These are phyloP conservation scores for Scheffersomyces coipomensis DNA, from an alignment of 805 yeast genomes.

Conservation along the genomic window DNA sequence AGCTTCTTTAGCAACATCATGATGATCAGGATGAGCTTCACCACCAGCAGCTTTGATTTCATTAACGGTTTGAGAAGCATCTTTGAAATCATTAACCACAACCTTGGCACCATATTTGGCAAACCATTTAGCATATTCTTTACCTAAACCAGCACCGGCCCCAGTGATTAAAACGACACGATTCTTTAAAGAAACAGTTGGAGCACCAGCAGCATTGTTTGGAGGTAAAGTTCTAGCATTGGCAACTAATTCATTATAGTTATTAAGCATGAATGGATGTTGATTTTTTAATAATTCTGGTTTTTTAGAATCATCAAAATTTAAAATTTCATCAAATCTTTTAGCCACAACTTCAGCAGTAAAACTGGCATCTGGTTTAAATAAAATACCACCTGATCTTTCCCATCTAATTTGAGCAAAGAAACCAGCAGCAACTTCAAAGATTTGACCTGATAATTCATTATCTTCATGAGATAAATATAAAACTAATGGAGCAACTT, in stretches of 20 bases:
- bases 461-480: slow-evolving; percentile 67
- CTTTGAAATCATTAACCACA: slow-evolving; percentile 85
- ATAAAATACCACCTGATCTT: slow-evolving; percentile 80
- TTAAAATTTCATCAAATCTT: slow-evolving; percentile 60
- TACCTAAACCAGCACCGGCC: slow-evolving; percentile 93
- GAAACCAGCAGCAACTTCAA: slow-evolving; percentile 93
- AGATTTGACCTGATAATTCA: slow-evolving; percentile 69
- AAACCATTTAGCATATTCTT: slow-evolving; percentile 79
- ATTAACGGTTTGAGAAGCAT: slow-evolving; percentile 70
- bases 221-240: slow-evolving; percentile 50
- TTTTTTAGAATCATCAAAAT: slow-evolving; percentile 59
- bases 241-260: slow-evolving; percentile 61
- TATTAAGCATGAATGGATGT: slow-evolving; percentile 72
- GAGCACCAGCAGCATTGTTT: slow-evolving; percentile 43
- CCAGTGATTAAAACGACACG: slow-evolving; percentile 93
- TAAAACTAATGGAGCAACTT: slow-evolving; percentile 87
- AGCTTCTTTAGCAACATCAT: slow-evolving; percentile 78
- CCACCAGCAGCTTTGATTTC: slow-evolving; percentile 76
- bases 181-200: slow-evolving; percentile 59
- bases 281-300: slow-evolving; percentile 49
- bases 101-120: slow-evolving; percentile 94
- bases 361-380: slow-evolving; percentile 72
- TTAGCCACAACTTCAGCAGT: slow-evolving; percentile 83
- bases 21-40: slow-evolving; percentile 77
- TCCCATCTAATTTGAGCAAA: slow-evolving; percentile 94